phyloP scores from a whole-genome alignment of 73 alveolate genomes.

The Durusdinium trenchii region DNA sequence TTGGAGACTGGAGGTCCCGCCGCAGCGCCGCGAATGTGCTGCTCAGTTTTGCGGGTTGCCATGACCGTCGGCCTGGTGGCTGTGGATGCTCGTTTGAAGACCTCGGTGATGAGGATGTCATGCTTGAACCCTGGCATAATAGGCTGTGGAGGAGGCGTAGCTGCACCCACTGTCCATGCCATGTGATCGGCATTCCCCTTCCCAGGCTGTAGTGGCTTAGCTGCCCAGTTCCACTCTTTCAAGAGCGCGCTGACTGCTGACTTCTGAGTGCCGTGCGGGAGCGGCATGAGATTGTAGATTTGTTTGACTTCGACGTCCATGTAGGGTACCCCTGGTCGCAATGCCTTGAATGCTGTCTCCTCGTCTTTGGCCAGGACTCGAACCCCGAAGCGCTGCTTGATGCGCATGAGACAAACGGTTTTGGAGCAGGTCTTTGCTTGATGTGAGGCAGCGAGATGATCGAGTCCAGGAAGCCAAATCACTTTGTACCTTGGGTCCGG shows the following conservation, averaged over 20 bases:
- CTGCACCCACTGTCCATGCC: constrained; percentile 7
- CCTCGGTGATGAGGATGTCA: neutral
- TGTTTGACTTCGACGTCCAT: neutral
- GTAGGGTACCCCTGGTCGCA: neutral
- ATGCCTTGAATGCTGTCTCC: neutral
- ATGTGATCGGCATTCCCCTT: neutral
- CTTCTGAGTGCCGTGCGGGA: constrained; percentile 20
- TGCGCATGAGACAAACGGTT: neutral
- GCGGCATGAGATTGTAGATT: neutral
- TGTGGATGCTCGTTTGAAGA: neutral
- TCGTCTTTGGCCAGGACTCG: neutral
- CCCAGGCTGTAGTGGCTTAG: neutral
- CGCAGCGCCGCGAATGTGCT: neutral
- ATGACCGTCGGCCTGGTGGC: neutral
- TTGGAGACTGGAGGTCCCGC: neutral
- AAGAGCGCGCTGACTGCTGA: neutral
- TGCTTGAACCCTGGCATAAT: neutral
- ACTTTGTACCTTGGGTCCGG: neutral
- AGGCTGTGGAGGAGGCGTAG: neutral
- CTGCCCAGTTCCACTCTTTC: neutral
- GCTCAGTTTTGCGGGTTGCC: neutral
- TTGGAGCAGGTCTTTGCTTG: neutral
- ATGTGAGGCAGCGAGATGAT: neutral
- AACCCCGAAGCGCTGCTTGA: neutral
- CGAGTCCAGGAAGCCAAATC: neutral